These are phyloP conservation scores for Kwoniella pini DNA, from an alignment of 768 basidiomycete species.

Conservation along the genomic window DNA sequence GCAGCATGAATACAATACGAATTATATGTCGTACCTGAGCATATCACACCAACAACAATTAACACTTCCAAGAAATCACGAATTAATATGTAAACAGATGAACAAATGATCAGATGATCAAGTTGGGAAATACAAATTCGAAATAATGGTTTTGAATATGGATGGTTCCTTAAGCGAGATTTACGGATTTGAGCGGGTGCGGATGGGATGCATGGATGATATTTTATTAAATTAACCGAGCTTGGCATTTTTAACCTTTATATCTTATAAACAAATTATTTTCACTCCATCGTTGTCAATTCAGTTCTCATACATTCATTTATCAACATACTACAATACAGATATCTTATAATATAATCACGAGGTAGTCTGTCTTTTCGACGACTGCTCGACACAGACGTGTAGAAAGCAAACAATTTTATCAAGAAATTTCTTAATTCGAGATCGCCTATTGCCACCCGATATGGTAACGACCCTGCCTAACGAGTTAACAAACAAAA, in stretches of 20 bases:
- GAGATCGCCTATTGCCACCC: constrained; percentile 5
- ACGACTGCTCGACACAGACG: no score
- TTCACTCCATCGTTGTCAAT: background rate
- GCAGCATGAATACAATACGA: background rate
- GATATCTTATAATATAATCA: no score
- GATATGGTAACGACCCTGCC: constrained; percentile 2
- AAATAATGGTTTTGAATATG: background rate
- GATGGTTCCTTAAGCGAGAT: background rate
- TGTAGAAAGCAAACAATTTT: background rate
- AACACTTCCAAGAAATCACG: background rate
- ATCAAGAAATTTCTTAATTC: no score
- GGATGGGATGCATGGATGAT: background rate
- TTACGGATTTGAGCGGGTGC: background rate
- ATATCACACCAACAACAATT: background rate
- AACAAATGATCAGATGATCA: no score
- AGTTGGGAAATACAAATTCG: no score
- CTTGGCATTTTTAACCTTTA: constrained; percentile 8
- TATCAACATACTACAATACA: no score
- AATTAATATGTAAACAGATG: background rate
- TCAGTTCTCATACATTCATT: no score
- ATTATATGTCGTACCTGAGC: background rate
- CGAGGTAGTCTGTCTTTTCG: no score
- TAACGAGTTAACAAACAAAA: background rate
- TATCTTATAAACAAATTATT: background rate
- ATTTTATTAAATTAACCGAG: background rate